Base-by-base conservation (phyloP, 2,329 filamentous ascomycete species). In the Coniochaeta pulveracea region DNA sequence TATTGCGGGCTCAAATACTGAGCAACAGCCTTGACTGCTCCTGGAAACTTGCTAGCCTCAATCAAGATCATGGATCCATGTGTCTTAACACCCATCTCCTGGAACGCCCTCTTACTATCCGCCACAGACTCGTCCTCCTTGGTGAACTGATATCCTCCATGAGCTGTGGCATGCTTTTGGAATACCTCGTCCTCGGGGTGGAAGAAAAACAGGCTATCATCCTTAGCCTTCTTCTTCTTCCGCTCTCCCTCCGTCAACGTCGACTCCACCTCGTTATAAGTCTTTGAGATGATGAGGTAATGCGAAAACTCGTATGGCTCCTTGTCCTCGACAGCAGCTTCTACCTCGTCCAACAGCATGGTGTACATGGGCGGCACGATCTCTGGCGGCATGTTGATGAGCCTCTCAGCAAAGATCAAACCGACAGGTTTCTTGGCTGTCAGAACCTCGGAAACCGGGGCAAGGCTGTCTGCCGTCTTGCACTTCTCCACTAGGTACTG, bases 331-430 rank as follows among this genome's bases (percentile, higher is more conserved):
- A 94, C 64, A 1, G 91, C 91, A 51, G 80, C 88, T 48, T 80
- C 69, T 33, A 98, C 78, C 66, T 98, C 91, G 51, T 96, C 86
- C 31, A 84, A 64, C 33, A 98, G 72, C 85, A 95, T 94, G 33
- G 71, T 76, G 69, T 95, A 96, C 75, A 96, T 82, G 4, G 91
- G 89, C 19, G 91, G 89, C 10, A 86, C 76, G 41, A 94, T 78
- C 57, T 96, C 85, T 11, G 84, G 68, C n/a, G 91, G 91, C 66
- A 95, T 88, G 63, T 98, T 98, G 64, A 98, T 86, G 47, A 96
- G 67, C 15, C 89, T 77, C 57, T 98, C 91, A 3, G 85, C 84
- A n/a, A 98, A 66, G 18, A 98, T 72, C 11, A 98, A 64, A 4
- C 86, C 91, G 36, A 95, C 72, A 35, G 85, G 76, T 36, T 69